Evolutionary conservation across 495 filamentous ascomycete genomes (phyloP).

Genomic region (Penicillium subrubescens): DNA sequence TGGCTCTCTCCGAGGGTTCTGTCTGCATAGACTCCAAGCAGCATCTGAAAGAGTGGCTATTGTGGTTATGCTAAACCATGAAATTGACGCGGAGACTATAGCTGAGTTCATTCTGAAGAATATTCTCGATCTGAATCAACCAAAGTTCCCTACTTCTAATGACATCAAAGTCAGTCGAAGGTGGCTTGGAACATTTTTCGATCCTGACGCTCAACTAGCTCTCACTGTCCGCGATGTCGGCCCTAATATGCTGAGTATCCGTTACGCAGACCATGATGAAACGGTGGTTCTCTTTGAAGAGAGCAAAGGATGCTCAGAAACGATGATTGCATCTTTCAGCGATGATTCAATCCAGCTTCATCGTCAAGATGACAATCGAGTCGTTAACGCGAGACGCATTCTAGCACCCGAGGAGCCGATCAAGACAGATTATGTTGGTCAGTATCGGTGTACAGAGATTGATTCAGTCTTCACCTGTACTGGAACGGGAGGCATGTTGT

Average conservation of each 20-base stretch:
- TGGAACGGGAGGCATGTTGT: not conserved
- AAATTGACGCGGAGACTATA: conserved; percentile 1
- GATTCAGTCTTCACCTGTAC: not conserved
- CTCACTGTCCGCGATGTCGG: not conserved
- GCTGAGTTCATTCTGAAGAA: not conserved
- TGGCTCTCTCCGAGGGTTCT: not conserved
- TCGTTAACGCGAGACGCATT: not conserved
- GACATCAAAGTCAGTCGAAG: not conserved
- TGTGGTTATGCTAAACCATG: conserved; percentile 5
- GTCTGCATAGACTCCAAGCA: not conserved
- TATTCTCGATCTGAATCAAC: not conserved
- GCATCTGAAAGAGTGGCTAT: not conserved
- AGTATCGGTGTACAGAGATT: not conserved
- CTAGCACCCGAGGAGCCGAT: not conserved
- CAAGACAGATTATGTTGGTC: not conserved
- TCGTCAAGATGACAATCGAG: not conserved
- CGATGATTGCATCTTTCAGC: not conserved
- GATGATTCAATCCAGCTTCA: not conserved
- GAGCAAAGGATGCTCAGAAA: not conserved
- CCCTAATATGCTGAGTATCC: not conserved
- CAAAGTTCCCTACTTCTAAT: not conserved
- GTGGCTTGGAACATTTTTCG: conserved; percentile 3
- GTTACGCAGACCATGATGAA: not conserved
- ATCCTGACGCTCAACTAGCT: not conserved
- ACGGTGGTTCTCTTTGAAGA: not conserved